A percentile compares a stretch with the other conserved stretches of the same genome.
Conservation (phyloP, 1,139 yeast species). For the Eremothecium sinecaudum region DNA sequence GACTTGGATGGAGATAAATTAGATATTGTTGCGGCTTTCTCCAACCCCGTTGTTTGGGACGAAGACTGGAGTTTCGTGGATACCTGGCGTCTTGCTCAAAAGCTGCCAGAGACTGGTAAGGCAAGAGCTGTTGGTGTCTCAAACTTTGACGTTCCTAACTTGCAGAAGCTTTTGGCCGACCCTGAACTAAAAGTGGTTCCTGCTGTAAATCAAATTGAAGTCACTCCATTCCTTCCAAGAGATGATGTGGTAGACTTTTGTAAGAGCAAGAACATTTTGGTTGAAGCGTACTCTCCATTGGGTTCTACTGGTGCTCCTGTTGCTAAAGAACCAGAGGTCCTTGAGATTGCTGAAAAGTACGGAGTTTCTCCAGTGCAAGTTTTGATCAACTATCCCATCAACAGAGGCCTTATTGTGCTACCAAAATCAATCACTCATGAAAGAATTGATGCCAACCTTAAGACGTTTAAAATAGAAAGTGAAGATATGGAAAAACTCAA, state of each 20-base stretch:
- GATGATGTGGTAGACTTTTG: conserved; percentile 48
- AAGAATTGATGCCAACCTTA: conserved; percentile 52
- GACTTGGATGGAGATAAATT: no score
- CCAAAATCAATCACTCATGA: conserved; percentile 60
- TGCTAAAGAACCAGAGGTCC: conserved; percentile 41
- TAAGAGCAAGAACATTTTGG: conserved; percentile 43
- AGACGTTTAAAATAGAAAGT: conserved; percentile 41
- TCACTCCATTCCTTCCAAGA: conserved; percentile 71
- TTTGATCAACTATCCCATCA: conserved; percentile 62
- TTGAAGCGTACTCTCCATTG: conserved; percentile 76
- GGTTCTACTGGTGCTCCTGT: conserved; percentile 64
- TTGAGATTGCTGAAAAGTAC: conserved; percentile 47
- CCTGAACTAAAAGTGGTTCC: conserved; percentile 50
- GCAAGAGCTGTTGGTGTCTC: conserved; percentile 71
- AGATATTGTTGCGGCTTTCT: conserved; percentile 27
- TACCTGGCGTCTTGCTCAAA: conserved; percentile 64
- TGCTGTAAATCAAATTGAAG: conserved; percentile 64
- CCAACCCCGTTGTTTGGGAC: conserved; percentile 38
- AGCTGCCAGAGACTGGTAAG: conserved; percentile 48
- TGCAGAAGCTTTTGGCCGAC: conserved; percentile 44
- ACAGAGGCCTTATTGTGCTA: conserved; percentile 59
- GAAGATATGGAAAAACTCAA: conserved; percentile 47
- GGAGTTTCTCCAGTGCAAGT: conserved; percentile 50
- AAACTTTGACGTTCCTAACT: conserved; percentile 50
- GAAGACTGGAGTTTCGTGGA: conserved; percentile 48